Percentiles rank a stretch among this genome's conserved stretches.
phyloP scores from a whole-genome alignment of 768 basidiomycete genomes.

The Kwoniella dendrophila region DNA sequence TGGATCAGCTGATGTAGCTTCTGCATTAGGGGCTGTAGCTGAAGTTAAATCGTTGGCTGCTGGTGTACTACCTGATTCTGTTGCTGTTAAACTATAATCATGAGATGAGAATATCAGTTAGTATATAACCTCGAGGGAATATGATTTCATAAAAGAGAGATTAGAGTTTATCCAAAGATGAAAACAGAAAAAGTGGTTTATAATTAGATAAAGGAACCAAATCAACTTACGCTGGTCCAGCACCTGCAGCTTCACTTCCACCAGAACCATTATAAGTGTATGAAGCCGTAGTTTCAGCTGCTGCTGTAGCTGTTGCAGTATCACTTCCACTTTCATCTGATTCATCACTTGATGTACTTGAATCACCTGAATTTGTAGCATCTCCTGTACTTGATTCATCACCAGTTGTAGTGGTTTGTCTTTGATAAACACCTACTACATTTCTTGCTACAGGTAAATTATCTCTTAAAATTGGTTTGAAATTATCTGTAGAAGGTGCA shows the following conservation, averaged over 20 bases:
- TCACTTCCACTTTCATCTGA: background rate
- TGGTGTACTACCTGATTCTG: conserved; percentile 4
- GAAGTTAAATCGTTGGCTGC: conserved; percentile 15
- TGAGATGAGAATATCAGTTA: background rate
- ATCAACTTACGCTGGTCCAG: conserved; percentile 18
- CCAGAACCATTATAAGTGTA: conserved; percentile 18
- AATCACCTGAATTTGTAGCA: conserved; percentile 7
- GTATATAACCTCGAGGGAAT: background rate
- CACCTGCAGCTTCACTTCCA: conserved; percentile 14
- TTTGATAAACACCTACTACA: background rate
- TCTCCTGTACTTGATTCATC: background rate
- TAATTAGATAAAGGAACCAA: background rate
- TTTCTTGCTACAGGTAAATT: background rate
- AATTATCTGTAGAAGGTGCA: background rate
- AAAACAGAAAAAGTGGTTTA: no score
- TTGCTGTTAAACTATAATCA: conserved; percentile 4
- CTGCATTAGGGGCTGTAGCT: background rate
- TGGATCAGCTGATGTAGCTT: conserved; percentile 14
- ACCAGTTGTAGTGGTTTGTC: conserved; percentile 10
- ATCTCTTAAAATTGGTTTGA: background rate
- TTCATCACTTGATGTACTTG: conserved; percentile 3
- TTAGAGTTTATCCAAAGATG: background rate
- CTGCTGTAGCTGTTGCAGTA: conserved; percentile 4
- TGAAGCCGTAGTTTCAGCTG: background rate
- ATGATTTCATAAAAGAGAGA: background rate